Conservation (phyloP, 2,329 filamentous ascomycete genomes). For the Thelonectria discophora region DNA sequence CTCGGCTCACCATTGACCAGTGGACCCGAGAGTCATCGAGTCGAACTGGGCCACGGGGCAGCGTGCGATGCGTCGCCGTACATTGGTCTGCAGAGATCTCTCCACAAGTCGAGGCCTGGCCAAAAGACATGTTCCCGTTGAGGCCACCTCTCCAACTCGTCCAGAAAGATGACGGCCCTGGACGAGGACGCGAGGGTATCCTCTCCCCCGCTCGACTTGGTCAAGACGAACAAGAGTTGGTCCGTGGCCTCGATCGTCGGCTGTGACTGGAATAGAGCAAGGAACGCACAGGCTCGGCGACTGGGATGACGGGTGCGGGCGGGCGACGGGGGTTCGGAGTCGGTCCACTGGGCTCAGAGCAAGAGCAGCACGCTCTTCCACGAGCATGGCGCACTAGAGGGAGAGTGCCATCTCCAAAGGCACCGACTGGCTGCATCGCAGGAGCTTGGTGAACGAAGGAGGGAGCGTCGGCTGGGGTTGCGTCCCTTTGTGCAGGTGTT, state of each 20-base stretch:
- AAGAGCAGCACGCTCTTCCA: slow-evolving; percentile 34
- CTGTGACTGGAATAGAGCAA: slow-evolving; percentile 39
- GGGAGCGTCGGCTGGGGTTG: slow-evolving; percentile 1
- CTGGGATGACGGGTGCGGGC: slow-evolving; percentile 40
- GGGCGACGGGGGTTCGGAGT: slow-evolving; percentile 14
- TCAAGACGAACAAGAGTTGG: slow-evolving; percentile 41
- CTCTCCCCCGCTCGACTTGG: slow-evolving; percentile 17
- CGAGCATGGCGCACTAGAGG: slow-evolving; percentile 29
- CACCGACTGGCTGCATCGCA: slow-evolving; percentile 13
- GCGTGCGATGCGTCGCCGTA: slow-evolving; percentile 25
- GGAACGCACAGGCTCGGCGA: slow-evolving; percentile 34
- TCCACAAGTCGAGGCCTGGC: not conserved
- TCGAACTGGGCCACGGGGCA: slow-evolving; percentile 30
- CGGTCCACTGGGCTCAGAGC: slow-evolving; percentile 24
- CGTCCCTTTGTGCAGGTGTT: slow-evolving; percentile 4
- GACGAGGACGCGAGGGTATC: not conserved
- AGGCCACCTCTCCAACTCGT: slow-evolving; percentile 16
- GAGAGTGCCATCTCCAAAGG: not conserved
- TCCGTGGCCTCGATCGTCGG: slow-evolving; percentile 40
- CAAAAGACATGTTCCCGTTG: not conserved
- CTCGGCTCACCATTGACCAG: slow-evolving; percentile 32
- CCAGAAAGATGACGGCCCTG: slow-evolving; percentile 18
- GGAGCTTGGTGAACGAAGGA: slow-evolving; percentile 1
- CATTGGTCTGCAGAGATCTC: slow-evolving; percentile 7
- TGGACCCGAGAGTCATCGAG: slow-evolving; percentile 27